Evolutionary conservation across 805 yeast genomes (phyloP).

Genomic region (Candida chauliodis): DNA sequence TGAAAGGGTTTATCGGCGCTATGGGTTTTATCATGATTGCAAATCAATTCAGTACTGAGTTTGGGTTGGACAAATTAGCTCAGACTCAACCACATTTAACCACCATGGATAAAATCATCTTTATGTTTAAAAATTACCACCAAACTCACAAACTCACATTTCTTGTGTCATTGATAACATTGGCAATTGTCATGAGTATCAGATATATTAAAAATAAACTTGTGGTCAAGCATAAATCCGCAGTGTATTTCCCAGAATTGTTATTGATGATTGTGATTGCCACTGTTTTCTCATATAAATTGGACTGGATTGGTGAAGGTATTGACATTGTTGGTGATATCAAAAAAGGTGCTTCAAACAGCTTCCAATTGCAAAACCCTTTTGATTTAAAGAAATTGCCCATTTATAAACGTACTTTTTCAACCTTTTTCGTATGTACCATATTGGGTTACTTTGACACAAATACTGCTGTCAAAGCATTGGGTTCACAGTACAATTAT

Average conservation of each 20-base stretch:
- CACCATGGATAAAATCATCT: conserved; percentile 19
- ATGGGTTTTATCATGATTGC: conserved; percentile 81
- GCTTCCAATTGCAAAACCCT: conserved; percentile 19
- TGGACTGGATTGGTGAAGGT: conserved; percentile 22
- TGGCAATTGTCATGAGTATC: conserved; percentile 18
- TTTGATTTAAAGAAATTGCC: conserved; percentile 15
- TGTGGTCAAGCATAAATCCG: conserved; percentile 16
- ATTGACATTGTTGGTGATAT: conserved; percentile 30
- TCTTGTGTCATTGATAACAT: conserved; percentile 18
- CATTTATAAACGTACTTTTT: conserved; percentile 22
- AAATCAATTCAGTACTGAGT: conserved; percentile 47
- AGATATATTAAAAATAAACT: conserved; percentile 17
- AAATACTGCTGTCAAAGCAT: conserved; percentile 31
- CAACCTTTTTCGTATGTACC: conserved; percentile 30
- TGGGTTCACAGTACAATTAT: conserved; percentile 30
- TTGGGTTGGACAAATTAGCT: conserved; percentile 23
- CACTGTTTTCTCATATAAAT: conserved; percentile 22
- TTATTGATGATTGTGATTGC: conserved; percentile 28
- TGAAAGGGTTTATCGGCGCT: conserved; percentile 82
- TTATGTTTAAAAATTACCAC: conserved; percentile 10
- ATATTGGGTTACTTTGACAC: conserved; percentile 34
- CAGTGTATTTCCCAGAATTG: conserved; percentile 30
- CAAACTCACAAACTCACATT: conserved; percentile 16
- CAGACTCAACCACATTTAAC: conserved; percentile 19
- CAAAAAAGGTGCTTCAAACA: background rate